phyloP scores from a whole-genome alignment of 2,329 filamentous ascomycete genomes.

The Cytospora chrysosperma region DNA sequence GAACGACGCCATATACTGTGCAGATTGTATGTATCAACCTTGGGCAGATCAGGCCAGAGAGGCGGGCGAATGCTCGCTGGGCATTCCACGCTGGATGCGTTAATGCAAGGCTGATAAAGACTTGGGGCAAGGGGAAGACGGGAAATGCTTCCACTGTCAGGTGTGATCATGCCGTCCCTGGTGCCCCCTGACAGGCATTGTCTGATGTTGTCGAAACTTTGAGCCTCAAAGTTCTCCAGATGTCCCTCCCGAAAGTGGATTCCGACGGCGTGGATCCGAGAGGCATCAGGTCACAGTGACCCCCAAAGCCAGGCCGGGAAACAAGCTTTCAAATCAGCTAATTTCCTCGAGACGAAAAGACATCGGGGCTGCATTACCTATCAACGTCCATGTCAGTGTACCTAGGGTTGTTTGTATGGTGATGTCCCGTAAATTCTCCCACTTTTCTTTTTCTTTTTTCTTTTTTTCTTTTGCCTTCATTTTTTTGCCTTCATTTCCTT shows the following conservation, averaged over 20 bases:
- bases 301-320: not conserved
- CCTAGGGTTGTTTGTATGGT: not conserved
- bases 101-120: not conserved
- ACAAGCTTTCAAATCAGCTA: not conserved
- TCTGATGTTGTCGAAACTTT: conserved; percentile 4
- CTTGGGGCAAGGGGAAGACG: not conserved
- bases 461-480: no score
- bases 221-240: not conserved
- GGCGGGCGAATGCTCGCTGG: not conserved
- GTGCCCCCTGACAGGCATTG: not conserved
- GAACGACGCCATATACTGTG: no score
- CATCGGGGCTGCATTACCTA: not conserved
- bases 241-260: not conserved
- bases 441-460: no score
- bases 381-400: not conserved
- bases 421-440: no score
- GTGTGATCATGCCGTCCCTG: not conserved
- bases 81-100: not conserved
- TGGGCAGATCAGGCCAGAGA: not conserved
- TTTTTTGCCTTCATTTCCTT: no score
- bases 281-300: conserved; percentile 15
- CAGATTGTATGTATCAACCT: not conserved
- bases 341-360: not conserved
- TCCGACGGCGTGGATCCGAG: not conserved
- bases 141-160: not conserved